Evolutionary conservation across 129 eudicot genomes (phyloP), one percentile per base, ranked within the genome.

Genomic region (Gnaphalium uliginosum): DNA sequence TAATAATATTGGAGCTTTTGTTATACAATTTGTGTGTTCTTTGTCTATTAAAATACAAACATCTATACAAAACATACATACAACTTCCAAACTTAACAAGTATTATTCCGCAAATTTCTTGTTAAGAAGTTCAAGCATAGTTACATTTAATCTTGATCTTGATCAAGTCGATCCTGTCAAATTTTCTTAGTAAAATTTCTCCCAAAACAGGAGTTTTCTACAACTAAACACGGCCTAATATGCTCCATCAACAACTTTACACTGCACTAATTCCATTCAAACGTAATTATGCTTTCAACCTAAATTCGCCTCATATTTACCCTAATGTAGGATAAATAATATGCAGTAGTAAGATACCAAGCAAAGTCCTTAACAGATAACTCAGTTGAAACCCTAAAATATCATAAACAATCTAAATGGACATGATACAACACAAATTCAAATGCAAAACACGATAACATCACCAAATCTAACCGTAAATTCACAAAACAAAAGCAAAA

Each of bases 381-480:
- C 56, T 46, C 35, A 75, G 11, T 69, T n/a, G 41, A 19, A 75
- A 62, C 77, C 79, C 72, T 70, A 69, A 70, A 48, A 59, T 21
- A 7, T 0, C 27, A 54, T 50, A 35, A 50, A 30, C 72, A 33
- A 9, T 32, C 35, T 53, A 66, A 53, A 10, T 21, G 51, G 23
- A 51, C 72, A 17, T 66, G 19, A 68, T 14, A 39, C 39, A 11
- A 21, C 9, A 46, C 59, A 57, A 32, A 17, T 58, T 35, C 29
- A 46, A 65, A 56, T 21, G 6, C 5, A 22, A 27, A 69, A 6
- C 69, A 78, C n/a, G n/a, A 3, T 19, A 50, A 59, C 64, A 61
- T 26, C 27, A 26, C 61, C 69, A 10, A 58, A 64, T 64, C 26
- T 30, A 10, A 22, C 21, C 6, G 11, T 15, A n/a, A 0, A 26